Base-by-base conservation (phyloP, 805 yeast genomes). In the Hanseniaspora taiwanica region DNA sequence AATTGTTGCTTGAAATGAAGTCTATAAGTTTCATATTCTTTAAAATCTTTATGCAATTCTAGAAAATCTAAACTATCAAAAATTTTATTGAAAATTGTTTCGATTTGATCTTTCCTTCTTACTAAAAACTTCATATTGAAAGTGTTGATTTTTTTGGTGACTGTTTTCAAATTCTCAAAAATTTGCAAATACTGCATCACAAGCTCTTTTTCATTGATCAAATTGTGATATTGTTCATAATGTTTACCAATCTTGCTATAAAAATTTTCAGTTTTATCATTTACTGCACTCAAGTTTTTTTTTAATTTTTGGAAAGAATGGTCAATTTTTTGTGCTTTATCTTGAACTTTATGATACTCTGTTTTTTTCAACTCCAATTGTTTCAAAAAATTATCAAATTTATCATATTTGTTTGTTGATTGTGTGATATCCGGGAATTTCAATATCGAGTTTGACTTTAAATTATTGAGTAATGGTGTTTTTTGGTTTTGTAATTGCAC, bases 1-100 rank as follows among this genome's bases (percentile, higher is more conserved):
- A 85, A 67, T 51, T 95, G 83, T 50, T 83, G 93, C 45, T 81
- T 74, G 60, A 83, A 84, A 43, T 87, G 71, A 46, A 76, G 73
- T 37, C 69, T 70, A 54, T 82, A 85, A 2, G 74, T 53, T 21
- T 77, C 89, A 9, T 73, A 64, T 40, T 86, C 94, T 52, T 73
- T 76, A 51, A 81, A 80, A 42, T 76, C 76, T 6, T 65, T 58
- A 40, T 77, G 71, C 2, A 62, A 59, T 7, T 67, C 64, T 4
- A 78, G 66, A 54, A 83, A 87, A 2, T 52, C 59, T 29, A 87
- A 58, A 27, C 93, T 83, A 13, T 59, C 62, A 52, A 86, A 94
- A 37, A 89, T 62, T 39, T 74, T 73, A 1, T 39, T 44, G 39
- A 89, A 57, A 50, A 76, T 63, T 3, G 65, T 62, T 18, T 60